Percentiles rank a stretch among this genome's conserved stretches.
Conservation (phyloP, 2,329 filamentous ascomycete species). For the Aspergillus udagawae region DNA sequence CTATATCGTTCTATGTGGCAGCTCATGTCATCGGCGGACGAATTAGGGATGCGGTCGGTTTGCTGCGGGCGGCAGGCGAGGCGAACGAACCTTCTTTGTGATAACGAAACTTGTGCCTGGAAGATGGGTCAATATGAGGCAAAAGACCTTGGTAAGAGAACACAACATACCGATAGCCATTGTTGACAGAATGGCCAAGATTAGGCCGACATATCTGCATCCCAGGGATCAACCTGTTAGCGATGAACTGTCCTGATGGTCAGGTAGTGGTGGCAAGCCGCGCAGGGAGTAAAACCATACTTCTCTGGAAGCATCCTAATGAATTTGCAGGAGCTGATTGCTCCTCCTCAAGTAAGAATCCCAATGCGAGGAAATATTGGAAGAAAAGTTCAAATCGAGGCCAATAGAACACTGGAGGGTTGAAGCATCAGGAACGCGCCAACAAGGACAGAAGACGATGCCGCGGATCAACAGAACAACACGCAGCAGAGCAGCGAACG, state of each 20-base stretch:
- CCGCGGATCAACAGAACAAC: slow-evolving; percentile 9
- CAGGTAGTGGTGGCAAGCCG: slow-evolving; percentile 1
- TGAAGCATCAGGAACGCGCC: background rate
- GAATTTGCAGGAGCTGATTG: slow-evolving; percentile 31
- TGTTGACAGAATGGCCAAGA: slow-evolving; percentile 46
- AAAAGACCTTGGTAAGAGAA: background rate
- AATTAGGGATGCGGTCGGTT: slow-evolving; percentile 1
- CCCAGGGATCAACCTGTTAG: slow-evolving; percentile 18
- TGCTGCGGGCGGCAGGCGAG: slow-evolving; percentile 3
- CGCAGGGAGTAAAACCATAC: slow-evolving; percentile 23
- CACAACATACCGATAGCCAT: slow-evolving; percentile 42
- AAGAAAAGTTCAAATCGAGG: slow-evolving; percentile 1
- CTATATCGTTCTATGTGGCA: slow-evolving; percentile 3
- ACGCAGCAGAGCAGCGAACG: slow-evolving; percentile 7
- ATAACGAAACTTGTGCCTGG: slow-evolving; percentile 95
- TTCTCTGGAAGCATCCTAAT: slow-evolving; percentile 42
- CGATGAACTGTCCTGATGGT: slow-evolving; percentile 10
- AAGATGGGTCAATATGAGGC: slow-evolving; percentile 8
- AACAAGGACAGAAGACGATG: slow-evolving; percentile 6
- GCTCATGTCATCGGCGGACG: slow-evolving; percentile 4
- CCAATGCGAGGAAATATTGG: slow-evolving; percentile 26
- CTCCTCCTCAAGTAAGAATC: slow-evolving; percentile 31
- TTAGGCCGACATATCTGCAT: slow-evolving; percentile 44
- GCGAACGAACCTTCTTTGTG: slow-evolving; percentile 78
- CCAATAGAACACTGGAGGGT: background rate